A percentile compares a stretch with the other conserved stretches of the same genome.
phyloP scores from a whole-genome alignment of 228 moss, liverwort and hornwort genomes.

The Sphagnum fallax region DNA sequence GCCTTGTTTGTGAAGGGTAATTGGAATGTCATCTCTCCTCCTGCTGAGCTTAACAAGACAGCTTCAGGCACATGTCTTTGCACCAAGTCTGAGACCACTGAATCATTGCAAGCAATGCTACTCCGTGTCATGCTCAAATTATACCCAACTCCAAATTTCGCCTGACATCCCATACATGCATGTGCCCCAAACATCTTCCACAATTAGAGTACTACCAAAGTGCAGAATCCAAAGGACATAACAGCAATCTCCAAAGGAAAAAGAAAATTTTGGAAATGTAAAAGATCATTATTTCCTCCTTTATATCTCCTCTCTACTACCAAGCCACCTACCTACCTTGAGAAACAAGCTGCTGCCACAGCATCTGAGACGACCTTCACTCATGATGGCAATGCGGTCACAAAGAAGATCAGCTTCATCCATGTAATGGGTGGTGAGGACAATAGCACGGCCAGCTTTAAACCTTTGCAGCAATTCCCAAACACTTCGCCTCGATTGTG shows the following conservation, averaged over 20 bases:
- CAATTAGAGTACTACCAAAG: no score
- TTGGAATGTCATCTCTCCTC: conserved; percentile 84
- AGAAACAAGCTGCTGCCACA: conserved; percentile 91
- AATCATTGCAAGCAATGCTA: conserved; percentile 57
- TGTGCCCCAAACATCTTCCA: not conserved
- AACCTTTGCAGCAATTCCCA: conserved; percentile 88
- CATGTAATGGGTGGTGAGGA: conserved; percentile 98
- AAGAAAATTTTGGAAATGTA: no score
- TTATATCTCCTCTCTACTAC: not conserved
- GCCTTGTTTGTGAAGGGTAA: conserved; percentile 74
- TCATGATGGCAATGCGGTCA: conserved; percentile 96
- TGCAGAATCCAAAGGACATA: no score
- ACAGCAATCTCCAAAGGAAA: no score
- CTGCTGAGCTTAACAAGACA: conserved; percentile 68
- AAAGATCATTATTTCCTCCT: no score
- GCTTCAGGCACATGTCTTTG: conserved; percentile 55
- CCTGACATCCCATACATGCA: conserved; percentile 27
- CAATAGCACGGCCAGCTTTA: conserved; percentile 79
- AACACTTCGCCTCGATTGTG: conserved; percentile 84
- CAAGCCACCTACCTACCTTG: conserved; percentile 37
- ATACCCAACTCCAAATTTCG: conserved; percentile 93
- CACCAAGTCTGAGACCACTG: conserved; percentile 50
- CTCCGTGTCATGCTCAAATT: conserved; percentile 85
- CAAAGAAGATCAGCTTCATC: conserved; percentile 95
- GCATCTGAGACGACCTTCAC: conserved; percentile 81